Evolutionary conservation across 1,284 basidiomycete species (phyloP).

Genomic region (Thelephora terrestris): DNA sequence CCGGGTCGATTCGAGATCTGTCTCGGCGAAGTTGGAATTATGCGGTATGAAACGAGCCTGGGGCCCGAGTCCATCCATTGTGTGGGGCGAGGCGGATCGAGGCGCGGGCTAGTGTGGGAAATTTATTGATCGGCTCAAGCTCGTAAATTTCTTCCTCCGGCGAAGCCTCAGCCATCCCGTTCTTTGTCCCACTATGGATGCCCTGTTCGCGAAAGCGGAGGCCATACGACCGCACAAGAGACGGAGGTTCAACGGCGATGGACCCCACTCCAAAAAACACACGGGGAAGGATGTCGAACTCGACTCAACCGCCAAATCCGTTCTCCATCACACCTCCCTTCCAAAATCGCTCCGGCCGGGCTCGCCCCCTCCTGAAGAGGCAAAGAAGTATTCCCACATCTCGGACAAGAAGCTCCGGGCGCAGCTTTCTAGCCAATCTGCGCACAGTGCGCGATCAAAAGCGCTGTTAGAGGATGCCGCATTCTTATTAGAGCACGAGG

Average conservation of each 20-base stretch:
- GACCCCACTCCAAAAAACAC: constrained; percentile 11
- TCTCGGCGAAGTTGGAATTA: background rate
- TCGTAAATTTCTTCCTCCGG: background rate
- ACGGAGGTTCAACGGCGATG: constrained; percentile 25
- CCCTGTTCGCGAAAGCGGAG: constrained; percentile 61
- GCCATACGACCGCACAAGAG: constrained; percentile 43
- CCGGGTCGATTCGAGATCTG: background rate
- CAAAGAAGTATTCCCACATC: constrained; percentile 49
- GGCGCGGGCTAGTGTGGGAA: constrained; percentile 1
- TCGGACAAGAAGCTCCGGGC: constrained; percentile 68
- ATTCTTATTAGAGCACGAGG: constrained; percentile 46
- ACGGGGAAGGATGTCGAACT: constrained; percentile 16
- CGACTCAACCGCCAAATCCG: constrained; percentile 48
- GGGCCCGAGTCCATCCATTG: too few relatives aligned
- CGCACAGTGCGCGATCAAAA: constrained; percentile 46
- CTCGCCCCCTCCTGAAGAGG: constrained; percentile 31
- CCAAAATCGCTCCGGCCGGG: constrained; percentile 50
- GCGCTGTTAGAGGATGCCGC: constrained; percentile 55
- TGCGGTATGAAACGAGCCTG: background rate
- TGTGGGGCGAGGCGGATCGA: too few relatives aligned
- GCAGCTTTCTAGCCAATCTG: constrained; percentile 51
- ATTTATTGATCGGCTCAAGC: background rate
- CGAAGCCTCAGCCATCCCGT: background rate
- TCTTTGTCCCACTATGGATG: constrained; percentile 39
- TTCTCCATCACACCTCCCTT: constrained; percentile 42